Evolutionary conservation across 371 early-diverging fungal genomes (phyloP).

Genomic region (Mucor irregularis): DNA sequence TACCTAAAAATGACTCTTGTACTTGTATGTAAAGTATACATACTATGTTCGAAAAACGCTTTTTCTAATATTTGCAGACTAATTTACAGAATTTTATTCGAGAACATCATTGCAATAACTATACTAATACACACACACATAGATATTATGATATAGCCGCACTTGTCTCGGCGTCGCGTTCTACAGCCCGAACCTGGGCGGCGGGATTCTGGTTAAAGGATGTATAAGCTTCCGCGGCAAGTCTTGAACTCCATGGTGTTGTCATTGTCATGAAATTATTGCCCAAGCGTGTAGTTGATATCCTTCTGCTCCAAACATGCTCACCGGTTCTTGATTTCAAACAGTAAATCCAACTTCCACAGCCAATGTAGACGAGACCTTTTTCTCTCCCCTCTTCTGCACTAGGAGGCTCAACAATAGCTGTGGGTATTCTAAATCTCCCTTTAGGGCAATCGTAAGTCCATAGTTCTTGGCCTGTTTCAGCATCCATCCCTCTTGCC

Average conservation of each 20-base stretch:
- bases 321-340: slow-evolving; percentile 23
- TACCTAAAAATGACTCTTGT: no score
- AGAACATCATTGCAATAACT: no score
- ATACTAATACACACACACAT: no score
- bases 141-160: no score
- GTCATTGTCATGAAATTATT: slow-evolving; percentile 26
- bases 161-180: no score
- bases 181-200: no score
- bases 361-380: slow-evolving; percentile 22
- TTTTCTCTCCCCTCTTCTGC: background rate
- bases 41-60: no score
- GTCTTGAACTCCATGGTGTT: slow-evolving; percentile 27
- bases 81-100: no score
- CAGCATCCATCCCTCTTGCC: slow-evolving; percentile 19
- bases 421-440: slow-evolving; percentile 21
- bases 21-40: no score
- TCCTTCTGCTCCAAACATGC: slow-evolving; percentile 14
- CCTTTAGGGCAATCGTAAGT: slow-evolving; percentile 34
- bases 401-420: slow-evolving; percentile 19
- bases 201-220: slow-evolving; percentile 24
- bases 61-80: no score
- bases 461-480: slow-evolving; percentile 27
- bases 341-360: slow-evolving; percentile 31
- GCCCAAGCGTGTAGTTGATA: slow-evolving; percentile 19
- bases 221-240: slow-evolving; percentile 31